Evolutionary conservation across 495 filamentous ascomycete genomes (phyloP).

Genomic region (Neurospora africana): DNA sequence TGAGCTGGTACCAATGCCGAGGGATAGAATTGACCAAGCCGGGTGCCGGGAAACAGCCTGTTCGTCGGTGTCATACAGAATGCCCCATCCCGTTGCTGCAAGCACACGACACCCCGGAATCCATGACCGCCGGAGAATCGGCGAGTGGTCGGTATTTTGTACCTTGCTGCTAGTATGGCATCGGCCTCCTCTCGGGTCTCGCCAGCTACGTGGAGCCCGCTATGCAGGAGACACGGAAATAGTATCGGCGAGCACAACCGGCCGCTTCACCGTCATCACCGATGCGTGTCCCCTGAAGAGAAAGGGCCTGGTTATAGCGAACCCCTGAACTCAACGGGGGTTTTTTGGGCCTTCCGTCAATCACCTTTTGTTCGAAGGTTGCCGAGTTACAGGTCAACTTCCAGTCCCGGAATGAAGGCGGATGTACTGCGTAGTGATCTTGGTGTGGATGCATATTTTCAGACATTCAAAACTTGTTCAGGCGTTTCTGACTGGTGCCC

Average conservation of each 20-base stretch:
- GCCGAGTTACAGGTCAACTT: neutral
- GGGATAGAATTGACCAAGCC: neutral
- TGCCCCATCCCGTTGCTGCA: neutral
- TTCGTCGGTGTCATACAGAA: neutral
- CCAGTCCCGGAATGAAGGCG: neutral
- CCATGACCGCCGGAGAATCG: neutral
- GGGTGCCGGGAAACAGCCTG: neutral
- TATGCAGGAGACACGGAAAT: neutral
- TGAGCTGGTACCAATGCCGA: neutral
- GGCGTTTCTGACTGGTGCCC: neutral
- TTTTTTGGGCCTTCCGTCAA: neutral
- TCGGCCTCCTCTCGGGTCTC: neutral
- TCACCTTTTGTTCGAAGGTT: neutral
- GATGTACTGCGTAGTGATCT: neutral
- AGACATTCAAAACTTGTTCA: neutral
- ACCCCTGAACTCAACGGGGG: neutral
- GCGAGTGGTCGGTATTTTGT: neutral
- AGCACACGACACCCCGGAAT: neutral
- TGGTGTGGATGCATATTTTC: neutral
- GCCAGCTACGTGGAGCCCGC: neutral
- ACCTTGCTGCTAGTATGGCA: neutral
- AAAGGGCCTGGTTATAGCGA: neutral
- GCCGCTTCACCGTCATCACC: neutral
- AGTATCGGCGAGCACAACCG: neutral
- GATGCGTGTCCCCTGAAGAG: neutral